phyloP scores from a whole-genome alignment of 1,284 basidiomycete genomes.

The Melanopsichium pennsylvanicum region DNA sequence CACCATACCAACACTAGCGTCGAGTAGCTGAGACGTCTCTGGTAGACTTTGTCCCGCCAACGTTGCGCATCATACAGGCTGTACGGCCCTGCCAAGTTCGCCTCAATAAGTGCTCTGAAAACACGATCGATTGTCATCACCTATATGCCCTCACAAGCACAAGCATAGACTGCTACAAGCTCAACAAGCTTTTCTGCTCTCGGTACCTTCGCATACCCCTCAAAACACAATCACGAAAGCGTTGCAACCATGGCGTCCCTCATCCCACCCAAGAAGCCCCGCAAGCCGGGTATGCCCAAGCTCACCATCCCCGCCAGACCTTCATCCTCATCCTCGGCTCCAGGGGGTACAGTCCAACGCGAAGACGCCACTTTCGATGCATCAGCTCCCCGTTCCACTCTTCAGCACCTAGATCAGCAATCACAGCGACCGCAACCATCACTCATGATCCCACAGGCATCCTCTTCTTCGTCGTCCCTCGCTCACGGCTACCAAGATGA shows the following conservation, averaged over 20 bases:
- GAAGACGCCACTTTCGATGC: slow-evolving; percentile 15
- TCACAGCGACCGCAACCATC: slow-evolving; percentile 33
- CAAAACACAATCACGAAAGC: no score
- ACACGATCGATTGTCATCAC: no score
- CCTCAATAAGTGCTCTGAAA: no score
- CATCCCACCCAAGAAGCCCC: slow-evolving; percentile 60
- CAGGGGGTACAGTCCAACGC: slow-evolving; percentile 12
- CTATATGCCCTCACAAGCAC: slow-evolving; percentile 1
- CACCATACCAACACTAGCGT: background rate
- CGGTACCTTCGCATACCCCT: no score
- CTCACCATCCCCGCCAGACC: slow-evolving; percentile 48
- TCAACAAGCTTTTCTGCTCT: no score
- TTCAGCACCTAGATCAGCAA: slow-evolving; percentile 10
- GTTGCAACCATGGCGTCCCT: slow-evolving; percentile 50
- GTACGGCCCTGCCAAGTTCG: no score
- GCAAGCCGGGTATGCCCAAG: slow-evolving; percentile 61
- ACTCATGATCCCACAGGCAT: slow-evolving; percentile 31
- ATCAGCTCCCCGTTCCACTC: background rate
- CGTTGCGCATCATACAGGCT: no score
- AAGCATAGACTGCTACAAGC: slow-evolving; percentile 1
- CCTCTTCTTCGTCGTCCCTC: slow-evolving; percentile 22
- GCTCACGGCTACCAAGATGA: slow-evolving; percentile 36
- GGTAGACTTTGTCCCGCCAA: slow-evolving; percentile 4
- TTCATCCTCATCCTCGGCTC: slow-evolving; percentile 36
- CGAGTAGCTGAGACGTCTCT: slow-evolving; percentile 3